Evolutionary conservation across 73 alveolate genomes (phyloP), one percentile per base, ranked within the genome.

Genomic region (Uronychia setigera): DNA sequence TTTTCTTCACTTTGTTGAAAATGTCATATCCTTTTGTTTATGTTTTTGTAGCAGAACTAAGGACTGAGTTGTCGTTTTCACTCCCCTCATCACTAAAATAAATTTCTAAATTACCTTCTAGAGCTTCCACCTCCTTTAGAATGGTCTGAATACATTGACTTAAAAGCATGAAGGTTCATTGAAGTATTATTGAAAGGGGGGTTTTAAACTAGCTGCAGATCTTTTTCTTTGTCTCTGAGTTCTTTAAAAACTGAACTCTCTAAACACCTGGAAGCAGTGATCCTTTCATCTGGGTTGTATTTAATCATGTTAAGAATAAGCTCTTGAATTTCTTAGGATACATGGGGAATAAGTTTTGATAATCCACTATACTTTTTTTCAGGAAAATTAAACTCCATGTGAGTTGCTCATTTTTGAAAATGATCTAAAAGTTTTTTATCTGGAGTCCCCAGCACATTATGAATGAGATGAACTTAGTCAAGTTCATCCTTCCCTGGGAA

Each of bases 401-500:
- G 98, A 0, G 97, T 82, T 74, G 98, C 93, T 31, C 81, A 30
- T 93, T 89, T 88, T 30, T 80, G 83, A 74, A 93, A 93, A 11
- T 93, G 31, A 32, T 90, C 97, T 0, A 90, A 58, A 19, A 93
- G 79, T 57, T 93, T 90, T 59, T 88, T 79, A 60, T 91, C 60
- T 34, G 97, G 97, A 32, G 97, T 93, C 32, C 97, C 97, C 59
- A 93, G 34, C 75, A 82, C 81, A 33, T 84, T 77, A 80, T 91
- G 92, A 32, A 93, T 93, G 81, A 86, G 80, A 75, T 91, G 90
- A 14, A 93, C 94, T 81, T 93, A 84, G 88, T 93, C 98, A 30
- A 93, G 88, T 82, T 93, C 96, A 78, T 91, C 85, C 32, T 83
- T 91, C 0, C 98, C 98, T 0, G 96, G 98, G 80, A 93, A 93